Base-by-base conservation (phyloP, 768 basidiomycete genomes). In the Lanmaoa pseudosensibilis region DNA sequence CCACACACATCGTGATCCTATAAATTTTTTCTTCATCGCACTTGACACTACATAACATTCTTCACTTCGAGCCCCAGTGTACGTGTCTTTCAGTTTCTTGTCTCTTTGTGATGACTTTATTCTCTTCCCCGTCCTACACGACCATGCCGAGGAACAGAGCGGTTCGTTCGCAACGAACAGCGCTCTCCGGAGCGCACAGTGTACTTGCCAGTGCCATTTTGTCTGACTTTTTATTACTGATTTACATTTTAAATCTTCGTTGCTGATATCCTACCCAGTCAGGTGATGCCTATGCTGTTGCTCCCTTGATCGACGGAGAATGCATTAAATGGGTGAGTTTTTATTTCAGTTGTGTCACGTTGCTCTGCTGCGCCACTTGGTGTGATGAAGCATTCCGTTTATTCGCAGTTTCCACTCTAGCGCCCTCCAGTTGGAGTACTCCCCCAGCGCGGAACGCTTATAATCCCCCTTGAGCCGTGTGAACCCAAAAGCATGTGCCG, bases 41-140 rank as follows among this genome's bases (percentile, higher is more conserved):
- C 46, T 2, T 6, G 6, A 27, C 27, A 27, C 27, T 27, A 27
- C 27, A n/a, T 0, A 16, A 33, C 0, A 6, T 8, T 57, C 41
- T 39, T 48, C 12, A 27, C 16, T n/a, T 56, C 16, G 23, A 13
- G 5, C 45, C 9, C 8, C 34, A n/a, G 15, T 43, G 66, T 72
- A 12, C 61, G 69, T 68, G 2, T 19, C 30, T 46, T 41, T 41
- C 11, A 5, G 33, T 33, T 51, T 27, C 8, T 23, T 12, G 43
- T 57, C 36, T 59, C 40, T 59, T 50, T 54, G 18, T 57, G 86
- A 88, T 88, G 87, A 86, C 82, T 79, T 79, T 79, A 82, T 90
- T 90, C 88, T 90, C 87, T 90, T 90, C 88, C 88, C 88, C 88
- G 87, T 86, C 88, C 75, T 90, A 90, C 69, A 86, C 88, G 88